A percentile compares a stretch with the other conserved stretches of the same genome.
phyloP scores from a whole-genome alignment of 1,139 yeast genomes.

The Scheffersomyces segobiensis region DNA sequence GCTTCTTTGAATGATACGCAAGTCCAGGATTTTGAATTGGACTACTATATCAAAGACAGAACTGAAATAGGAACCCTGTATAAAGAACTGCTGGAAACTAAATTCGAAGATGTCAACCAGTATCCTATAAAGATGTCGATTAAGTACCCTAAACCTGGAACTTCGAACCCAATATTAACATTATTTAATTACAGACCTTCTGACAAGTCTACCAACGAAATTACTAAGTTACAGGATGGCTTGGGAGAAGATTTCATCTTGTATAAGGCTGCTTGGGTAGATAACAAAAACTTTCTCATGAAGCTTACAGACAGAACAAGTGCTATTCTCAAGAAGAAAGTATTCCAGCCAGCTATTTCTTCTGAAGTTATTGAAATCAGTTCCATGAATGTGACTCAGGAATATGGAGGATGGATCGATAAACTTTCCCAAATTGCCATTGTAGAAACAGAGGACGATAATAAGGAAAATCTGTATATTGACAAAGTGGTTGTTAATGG shows the following conservation, averaged over 20 bases:
- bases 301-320: constrained; percentile 76
- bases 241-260: constrained; percentile 55
- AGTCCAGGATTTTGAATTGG: constrained; percentile 66
- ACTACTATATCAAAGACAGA: constrained; percentile 52
- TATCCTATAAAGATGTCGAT: constrained; percentile 55
- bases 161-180: constrained; percentile 60
- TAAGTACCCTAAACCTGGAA: constrained; percentile 92
- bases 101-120: constrained; percentile 33
- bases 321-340: constrained; percentile 54
- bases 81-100: constrained; percentile 16
- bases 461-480: constrained; percentile 61
- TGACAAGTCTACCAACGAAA: constrained; percentile 14
- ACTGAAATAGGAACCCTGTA: constrained; percentile 31
- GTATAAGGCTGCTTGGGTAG: constrained; percentile 76
- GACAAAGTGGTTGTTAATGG: constrained; percentile 72
- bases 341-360: constrained; percentile 43
- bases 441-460: constrained; percentile 34
- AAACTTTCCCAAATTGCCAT: constrained; percentile 35
- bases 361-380: constrained; percentile 14
- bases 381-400: constrained; percentile 36
- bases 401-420: constrained; percentile 61
- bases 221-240: constrained; percentile 16
- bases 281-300: constrained; percentile 51
- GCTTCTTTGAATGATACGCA: constrained; percentile 68
- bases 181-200: constrained; percentile 47